phyloP scores from a whole-genome alignment of 805 yeast genomes.

The Starmerella bombicola region DNA sequence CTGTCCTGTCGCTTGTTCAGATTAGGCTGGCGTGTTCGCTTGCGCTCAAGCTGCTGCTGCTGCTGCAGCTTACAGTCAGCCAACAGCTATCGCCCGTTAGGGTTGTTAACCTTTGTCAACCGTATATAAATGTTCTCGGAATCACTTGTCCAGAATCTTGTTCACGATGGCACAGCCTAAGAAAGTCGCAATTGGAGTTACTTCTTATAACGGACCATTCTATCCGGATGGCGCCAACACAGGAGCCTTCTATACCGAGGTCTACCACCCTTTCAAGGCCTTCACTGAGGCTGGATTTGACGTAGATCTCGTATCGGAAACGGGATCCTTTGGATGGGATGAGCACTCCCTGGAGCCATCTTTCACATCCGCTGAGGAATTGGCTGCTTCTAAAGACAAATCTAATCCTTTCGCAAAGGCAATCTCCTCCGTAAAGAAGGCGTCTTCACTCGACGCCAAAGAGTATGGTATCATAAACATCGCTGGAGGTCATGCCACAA shows the following conservation, averaged over 20 bases:
- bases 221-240: slow-evolving; percentile 48
- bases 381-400: slow-evolving; percentile 31
- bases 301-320: slow-evolving; percentile 47
- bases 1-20: too few relatives aligned
- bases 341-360: slow-evolving; percentile 38
- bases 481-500: slow-evolving; percentile 55
- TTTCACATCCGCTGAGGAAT: slow-evolving; percentile 37
- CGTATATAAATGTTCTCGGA: too few relatives aligned
- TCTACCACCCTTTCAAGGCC: slow-evolving; percentile 43
- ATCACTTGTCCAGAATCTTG: too few relatives aligned
- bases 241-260: slow-evolving; percentile 51
- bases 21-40: too few relatives aligned
- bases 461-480: slow-evolving; percentile 47
- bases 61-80: too few relatives aligned
- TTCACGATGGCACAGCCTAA: slow-evolving; percentile 14
- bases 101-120: too few relatives aligned
- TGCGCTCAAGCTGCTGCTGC: too few relatives aligned
- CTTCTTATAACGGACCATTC: slow-evolving; percentile 30
- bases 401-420: slow-evolving; percentile 33
- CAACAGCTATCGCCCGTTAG: too few relatives aligned
- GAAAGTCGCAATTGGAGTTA: slow-evolving; percentile 19
- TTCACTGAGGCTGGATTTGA: slow-evolving; percentile 40
- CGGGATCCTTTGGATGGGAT: slow-evolving; percentile 46
- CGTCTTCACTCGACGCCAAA: slow-evolving; percentile 37
- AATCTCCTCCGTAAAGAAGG: slow-evolving; percentile 34